Conservation (phyloP, 345 rosid species). For the Eutrema heterophyllum region DNA sequence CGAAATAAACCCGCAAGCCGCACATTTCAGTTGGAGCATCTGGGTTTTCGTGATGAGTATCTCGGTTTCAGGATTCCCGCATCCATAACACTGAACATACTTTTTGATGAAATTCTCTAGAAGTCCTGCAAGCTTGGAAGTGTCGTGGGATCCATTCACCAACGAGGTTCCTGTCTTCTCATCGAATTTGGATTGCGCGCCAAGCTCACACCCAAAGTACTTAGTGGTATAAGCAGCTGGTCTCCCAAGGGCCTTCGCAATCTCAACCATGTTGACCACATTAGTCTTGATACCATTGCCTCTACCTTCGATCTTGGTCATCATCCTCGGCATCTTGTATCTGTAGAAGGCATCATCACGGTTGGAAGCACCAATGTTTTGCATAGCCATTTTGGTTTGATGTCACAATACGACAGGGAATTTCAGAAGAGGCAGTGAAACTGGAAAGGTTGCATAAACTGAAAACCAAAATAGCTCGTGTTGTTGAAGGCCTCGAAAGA, state of each 20-base stretch:
- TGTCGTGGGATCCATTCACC: conserved; percentile 72
- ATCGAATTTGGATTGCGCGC: conserved; percentile 70
- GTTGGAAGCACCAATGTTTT: conserved; percentile 75
- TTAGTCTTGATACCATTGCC: conserved; percentile 79
- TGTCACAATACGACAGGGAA: not conserved
- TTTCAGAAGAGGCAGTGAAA: conserved; percentile 22
- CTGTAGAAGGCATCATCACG: conserved; percentile 76
- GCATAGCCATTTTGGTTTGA: conserved; percentile 51
- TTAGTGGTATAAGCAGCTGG: conserved; percentile 69
- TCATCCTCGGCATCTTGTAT: conserved; percentile 79
- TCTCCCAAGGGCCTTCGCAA: conserved; percentile 73
- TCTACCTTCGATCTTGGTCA: conserved; percentile 71
- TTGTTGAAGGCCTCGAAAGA: conserved; percentile 17
- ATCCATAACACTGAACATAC: conserved; percentile 78
- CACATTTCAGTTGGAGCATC: conserved; percentile 63
- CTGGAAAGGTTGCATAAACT: conserved; percentile 35
- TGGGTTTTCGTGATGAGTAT: conserved; percentile 53
- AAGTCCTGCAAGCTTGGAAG: conserved; percentile 63
- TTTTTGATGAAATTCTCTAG: conserved; percentile 71
- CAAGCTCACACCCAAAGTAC: conserved; percentile 76
- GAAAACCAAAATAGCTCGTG: conserved; percentile 21
- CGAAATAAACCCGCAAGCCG: conserved; percentile 70
- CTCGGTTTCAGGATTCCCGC: conserved; percentile 75
- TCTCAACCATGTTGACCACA: conserved; percentile 71
- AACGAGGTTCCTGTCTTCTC: conserved; percentile 58